Base-by-base conservation (phyloP, 108 stramenopile species). In the Fragilaria radians region DNA sequence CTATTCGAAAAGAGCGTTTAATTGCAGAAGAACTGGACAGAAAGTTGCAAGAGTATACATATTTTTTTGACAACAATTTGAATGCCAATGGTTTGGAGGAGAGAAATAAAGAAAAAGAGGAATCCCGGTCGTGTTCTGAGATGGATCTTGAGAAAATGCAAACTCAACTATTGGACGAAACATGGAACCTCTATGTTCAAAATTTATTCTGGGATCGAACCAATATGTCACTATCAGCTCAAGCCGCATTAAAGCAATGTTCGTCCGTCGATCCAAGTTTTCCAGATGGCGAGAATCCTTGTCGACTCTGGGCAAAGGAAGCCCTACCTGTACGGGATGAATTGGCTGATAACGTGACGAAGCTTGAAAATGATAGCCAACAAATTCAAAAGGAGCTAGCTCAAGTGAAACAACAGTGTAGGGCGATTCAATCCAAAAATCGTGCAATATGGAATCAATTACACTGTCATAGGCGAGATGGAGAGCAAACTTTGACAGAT, bases 21-120 rank as follows among this genome's bases (percentile, higher is more conserved):
- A 28, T 55, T 28, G 28, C 34, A 1, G 23, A 22, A 29, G 46
- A 46, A 45, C 45, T 66, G 27, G 65, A 66, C 21, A 48, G 31
- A 33, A 33, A 58, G 46, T 30, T 59, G 24, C 32, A 32, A 14
- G 65, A 66, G 33, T 58, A 48, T 52, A 53, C 47, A 18, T 26
- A 27, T 32, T 31, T 34, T 34, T 3, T 58, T 7, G 32, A 34
- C 54, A 31, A 30, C 54, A 28, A 55, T 46, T 17, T 47, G 55
- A 2, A 28, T 11, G 5, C 26, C 32, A 25, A 23, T 19, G 22
- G 22, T 3, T 1, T 29, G 18, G 28, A 51, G 14, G 0, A 3
- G 45, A 46, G 18, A n/a, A n/a, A n/a, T n/a, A n/a, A n/a, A n/a
- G n/a, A n/a, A n/a, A n/a, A n/a, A n/a, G n/a, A n/a, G n/a, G 2